Evolutionary conservation across 2,329 filamentous ascomycete genomes (phyloP).

Genomic region (Colletotrichum australisinense): DNA sequence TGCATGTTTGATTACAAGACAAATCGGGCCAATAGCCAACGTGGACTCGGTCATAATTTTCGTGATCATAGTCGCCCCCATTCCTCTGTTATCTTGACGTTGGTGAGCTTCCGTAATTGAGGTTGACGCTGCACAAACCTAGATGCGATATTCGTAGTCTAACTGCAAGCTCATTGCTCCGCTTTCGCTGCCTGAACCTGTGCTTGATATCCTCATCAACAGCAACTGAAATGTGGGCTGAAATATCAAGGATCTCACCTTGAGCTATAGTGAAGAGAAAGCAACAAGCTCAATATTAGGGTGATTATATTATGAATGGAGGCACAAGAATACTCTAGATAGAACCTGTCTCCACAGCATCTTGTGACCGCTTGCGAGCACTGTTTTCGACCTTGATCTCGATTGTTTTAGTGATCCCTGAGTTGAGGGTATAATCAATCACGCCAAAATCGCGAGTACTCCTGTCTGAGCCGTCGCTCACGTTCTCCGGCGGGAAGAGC

Average conservation of each 20-base stretch:
- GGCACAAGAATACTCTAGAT: not conserved
- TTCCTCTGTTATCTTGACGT: no score
- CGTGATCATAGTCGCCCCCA: no score
- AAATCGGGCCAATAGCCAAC: no score
- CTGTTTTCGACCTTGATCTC: not conserved
- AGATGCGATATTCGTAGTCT: no score
- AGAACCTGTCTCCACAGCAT: not conserved
- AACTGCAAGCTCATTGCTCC: no score
- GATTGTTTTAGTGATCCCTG: not conserved
- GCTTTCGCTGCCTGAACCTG: not conserved
- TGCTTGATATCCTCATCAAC: not conserved
- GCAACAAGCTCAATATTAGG: not conserved
- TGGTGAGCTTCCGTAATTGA: no score
- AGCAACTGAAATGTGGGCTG: not conserved
- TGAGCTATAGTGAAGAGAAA: not conserved
- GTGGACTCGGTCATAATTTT: no score
- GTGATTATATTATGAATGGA: not conserved
- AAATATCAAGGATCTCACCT: not conserved
- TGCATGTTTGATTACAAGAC: no score
- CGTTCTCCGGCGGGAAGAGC: not conserved
- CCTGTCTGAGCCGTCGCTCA: not conserved
- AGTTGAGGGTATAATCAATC: not conserved
- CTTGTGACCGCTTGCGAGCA: not conserved
- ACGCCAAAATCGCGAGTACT: not conserved
- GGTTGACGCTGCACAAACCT: no score